Evolutionary conservation across 306 rosid genomes (phyloP), one percentile per base, ranked within the genome.

Genomic region (Senna siamea): DNA sequence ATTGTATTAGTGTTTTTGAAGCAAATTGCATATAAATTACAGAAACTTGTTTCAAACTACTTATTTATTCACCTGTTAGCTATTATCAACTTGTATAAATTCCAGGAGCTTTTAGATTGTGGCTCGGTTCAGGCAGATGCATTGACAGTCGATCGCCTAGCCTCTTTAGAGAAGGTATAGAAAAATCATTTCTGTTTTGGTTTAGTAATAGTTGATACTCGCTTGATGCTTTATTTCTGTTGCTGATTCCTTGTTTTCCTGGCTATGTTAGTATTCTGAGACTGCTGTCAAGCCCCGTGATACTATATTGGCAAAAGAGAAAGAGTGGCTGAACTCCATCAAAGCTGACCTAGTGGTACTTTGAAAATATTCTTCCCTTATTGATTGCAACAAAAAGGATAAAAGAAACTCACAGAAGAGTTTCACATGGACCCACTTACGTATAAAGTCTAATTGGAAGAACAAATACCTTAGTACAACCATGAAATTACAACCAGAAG

Each of bases 41-140:
- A 10, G 32, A 56, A 26, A 56, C 1, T 28, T n/a, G 6, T 28
- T 26, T 0, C 10, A 5, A 23, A 55, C 8, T 40, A 13, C 17
- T 44, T 11, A 6, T 48, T 28, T 56, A 56, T 56, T 56, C 38
- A 56, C 38, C 18, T 26, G 38, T 26, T 26, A 2, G 9, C 38
- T 28, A 22, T 55, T 56, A 5, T 23, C 7, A 55, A 20, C 55
- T 54, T 72, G 73, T 72, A 28, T 2, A 13, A 46, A 10, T 10
- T 8, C 13, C 47, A 91, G 97, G 97, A 83, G 61, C 86, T 93
- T 75, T 79, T 93, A 74, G 96, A 93, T 69, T 89, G 96, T 82
- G 98, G 98, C 61, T 93, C 96, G 20, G 97, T 91, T 80, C 98
- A 93, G 86, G 88, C 92, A 1, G 97, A 91, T 85, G 98, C 98